phyloP scores from a whole-genome alignment of 1,284 basidiomycete genomes.

The Ceratobasidium sp. region DNA sequence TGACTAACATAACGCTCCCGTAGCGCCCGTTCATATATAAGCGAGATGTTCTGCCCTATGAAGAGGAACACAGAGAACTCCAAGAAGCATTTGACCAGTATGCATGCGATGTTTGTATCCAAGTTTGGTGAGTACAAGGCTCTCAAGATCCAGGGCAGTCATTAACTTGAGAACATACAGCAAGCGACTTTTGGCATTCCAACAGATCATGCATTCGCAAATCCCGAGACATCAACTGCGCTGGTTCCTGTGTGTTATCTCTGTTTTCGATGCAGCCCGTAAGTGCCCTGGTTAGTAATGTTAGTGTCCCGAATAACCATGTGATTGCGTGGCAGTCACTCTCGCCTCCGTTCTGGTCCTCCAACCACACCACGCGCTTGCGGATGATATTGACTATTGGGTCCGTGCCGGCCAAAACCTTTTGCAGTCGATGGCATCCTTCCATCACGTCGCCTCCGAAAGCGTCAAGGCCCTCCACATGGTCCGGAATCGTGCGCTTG shows the following conservation, averaged over 20 bases:
- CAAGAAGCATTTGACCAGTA: slow-evolving; percentile 31
- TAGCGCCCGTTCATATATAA: slow-evolving; percentile 35
- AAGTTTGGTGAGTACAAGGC: slow-evolving; percentile 19
- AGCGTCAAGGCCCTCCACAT: slow-evolving; percentile 33
- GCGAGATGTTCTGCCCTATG: slow-evolving; percentile 23
- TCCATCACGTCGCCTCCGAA: slow-evolving; percentile 34
- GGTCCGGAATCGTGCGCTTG: slow-evolving; percentile 17
- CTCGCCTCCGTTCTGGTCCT: slow-evolving; percentile 33
- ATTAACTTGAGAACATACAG: background rate
- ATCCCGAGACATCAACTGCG: slow-evolving; percentile 30
- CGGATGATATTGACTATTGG: slow-evolving; percentile 38
- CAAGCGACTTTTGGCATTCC: slow-evolving; percentile 28
- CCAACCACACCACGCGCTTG: slow-evolving; percentile 27
- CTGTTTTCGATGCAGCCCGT: slow-evolving; percentile 31
- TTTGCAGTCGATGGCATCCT: slow-evolving; percentile 18
- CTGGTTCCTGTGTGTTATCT: slow-evolving; percentile 34
- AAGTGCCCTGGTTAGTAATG: background rate
- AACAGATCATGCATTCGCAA: slow-evolving; percentile 35
- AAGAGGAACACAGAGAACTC: background rate
- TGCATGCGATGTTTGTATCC: slow-evolving; percentile 36
- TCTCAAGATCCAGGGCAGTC: background rate
- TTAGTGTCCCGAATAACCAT: background rate
- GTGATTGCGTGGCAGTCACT: slow-evolving; percentile 1
- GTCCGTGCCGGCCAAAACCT: slow-evolving; percentile 27
- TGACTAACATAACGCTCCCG: background rate